Evolutionary conservation across 2,329 filamentous ascomycete genomes (phyloP), one percentile per base, ranked within the genome.

Genomic region (Hymenoscyphus linearis): DNA sequence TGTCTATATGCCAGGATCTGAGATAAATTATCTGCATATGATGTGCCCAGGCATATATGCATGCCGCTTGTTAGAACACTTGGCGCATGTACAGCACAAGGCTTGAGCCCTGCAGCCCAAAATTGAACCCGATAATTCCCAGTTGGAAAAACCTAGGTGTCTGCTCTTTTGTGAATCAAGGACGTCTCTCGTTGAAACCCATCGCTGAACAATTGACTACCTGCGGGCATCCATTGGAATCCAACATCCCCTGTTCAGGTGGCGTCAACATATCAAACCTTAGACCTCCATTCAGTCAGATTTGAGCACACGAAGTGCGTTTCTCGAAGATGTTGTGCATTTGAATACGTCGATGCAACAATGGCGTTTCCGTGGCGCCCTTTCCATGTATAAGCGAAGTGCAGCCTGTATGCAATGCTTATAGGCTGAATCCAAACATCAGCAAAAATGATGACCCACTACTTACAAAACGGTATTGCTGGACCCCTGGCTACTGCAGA

Each of bases 241-340:
- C 14, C 40, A 47, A 47, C 3, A 22, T 47, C 7, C 26, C 34
- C 14, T 25, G 6, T n/a, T 27, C 26, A 53, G 47, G 57, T 35
- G 57, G 35, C 9, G 27, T 52, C 44, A 53, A 35, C 44, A 47
- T n/a, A 47, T 47, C 35, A 9, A 10, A 40, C 34, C 31, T 53
- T 27, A 25, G 26, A 35, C 47, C 55, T 22, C 26, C 22, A 55
- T 50, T 52, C 47, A 56, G 56, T 59, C 52, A 34, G 27, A 55
- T 58, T 22, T 50, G 52, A 62, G 50, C 37, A 59, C 13, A 59
- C 60, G 60, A 62, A 58, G 52, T 62, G 60, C 60, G 44, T 62
- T 40, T 25, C 27, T 13, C 16, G 34, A 22, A 54, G n/a, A 47
- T 55, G 35, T 40, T 25, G 54, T 61, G 36, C 55, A 54, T 55